Conservation (phyloP, 768 basidiomycete genomes). For the Steccherinum ochraceum region DNA sequence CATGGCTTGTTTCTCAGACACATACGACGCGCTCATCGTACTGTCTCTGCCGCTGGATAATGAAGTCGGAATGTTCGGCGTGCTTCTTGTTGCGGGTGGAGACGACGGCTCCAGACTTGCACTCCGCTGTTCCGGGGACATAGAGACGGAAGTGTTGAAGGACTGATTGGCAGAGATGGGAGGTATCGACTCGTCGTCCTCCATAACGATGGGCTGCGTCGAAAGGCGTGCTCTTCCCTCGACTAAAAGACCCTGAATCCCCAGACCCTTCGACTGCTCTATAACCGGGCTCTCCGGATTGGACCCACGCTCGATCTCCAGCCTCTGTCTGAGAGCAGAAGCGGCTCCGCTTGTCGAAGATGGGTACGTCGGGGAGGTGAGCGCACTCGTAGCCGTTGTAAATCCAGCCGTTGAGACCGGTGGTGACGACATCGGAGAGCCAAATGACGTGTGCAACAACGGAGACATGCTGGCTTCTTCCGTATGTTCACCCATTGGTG, state of each 20-base stretch:
- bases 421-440: constrained; percentile 30
- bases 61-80: neutral
- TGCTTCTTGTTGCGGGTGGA: neutral
- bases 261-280: neutral
- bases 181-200: constrained; percentile 34
- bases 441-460: constrained; percentile 35
- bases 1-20: constrained; percentile 21
- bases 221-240: constrained; percentile 8
- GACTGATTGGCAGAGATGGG: neutral
- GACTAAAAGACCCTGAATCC: neutral
- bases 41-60: neutral
- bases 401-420: constrained; percentile 5
- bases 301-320: constrained; percentile 26
- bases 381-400: constrained; percentile 14
- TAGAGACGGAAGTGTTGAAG: neutral
- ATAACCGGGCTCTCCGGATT: neutral
- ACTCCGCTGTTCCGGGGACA: neutral
- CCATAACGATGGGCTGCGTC: constrained; percentile 35
- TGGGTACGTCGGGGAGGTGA: constrained; percentile 12
- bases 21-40: constrained; percentile 4
- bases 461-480: constrained; percentile 24
- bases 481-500: constrained; percentile 13
- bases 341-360: constrained; percentile 28
- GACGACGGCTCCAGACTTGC: neutral
- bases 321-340: constrained; percentile 28